These are phyloP conservation scores for Cicer judaicum DNA, from an alignment of 306 rosid species.

Conservation along the genomic window DNA sequence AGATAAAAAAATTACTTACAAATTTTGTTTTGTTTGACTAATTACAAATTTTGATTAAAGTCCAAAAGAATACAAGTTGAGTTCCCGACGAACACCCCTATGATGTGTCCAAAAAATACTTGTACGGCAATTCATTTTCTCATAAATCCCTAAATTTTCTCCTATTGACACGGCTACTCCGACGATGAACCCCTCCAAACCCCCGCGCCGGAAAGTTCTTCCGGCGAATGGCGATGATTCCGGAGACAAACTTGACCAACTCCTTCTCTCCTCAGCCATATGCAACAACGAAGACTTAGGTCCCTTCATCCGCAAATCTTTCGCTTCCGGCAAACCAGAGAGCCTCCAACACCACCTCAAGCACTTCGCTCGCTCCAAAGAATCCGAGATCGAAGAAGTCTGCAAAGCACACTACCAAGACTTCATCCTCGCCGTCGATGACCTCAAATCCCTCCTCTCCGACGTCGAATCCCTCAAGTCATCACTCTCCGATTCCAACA, in stretches of 20 bases:
- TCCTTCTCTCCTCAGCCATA: slow-evolving; percentile 85
- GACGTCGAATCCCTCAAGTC: slow-evolving; percentile 96
- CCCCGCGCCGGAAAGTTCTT: slow-evolving; percentile 73
- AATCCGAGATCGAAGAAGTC: slow-evolving; percentile 96
- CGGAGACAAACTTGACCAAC: slow-evolving; percentile 82
- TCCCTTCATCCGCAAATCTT: slow-evolving; percentile 86
- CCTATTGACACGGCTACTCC: slow-evolving; percentile 45
- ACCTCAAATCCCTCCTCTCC: slow-evolving; percentile 95
- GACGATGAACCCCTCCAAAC: slow-evolving; percentile 65
- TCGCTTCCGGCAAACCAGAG: slow-evolving; percentile 87
- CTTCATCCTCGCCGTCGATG: slow-evolving; percentile 97
- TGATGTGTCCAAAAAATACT: slow-evolving; percentile 44
- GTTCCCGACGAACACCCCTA: slow-evolving; percentile 40
- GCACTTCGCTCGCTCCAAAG: slow-evolving; percentile 87
- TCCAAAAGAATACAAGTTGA: not conserved
- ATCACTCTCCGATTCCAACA: slow-evolving; percentile 84
- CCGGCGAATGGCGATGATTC: slow-evolving; percentile 77
- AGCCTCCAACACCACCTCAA: slow-evolving; percentile 90
- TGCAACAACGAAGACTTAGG: slow-evolving; percentile 96
- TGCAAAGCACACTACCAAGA: slow-evolving; percentile 99
- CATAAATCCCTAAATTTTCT: slow-evolving; percentile 55
- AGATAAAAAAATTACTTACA: too few species aligned
- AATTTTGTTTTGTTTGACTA: not conserved
- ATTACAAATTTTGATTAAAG: not conserved
- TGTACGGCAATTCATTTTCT: slow-evolving; percentile 24